Base-by-base conservation (phyloP, 805 yeast species). In the Candida dendrica region DNA sequence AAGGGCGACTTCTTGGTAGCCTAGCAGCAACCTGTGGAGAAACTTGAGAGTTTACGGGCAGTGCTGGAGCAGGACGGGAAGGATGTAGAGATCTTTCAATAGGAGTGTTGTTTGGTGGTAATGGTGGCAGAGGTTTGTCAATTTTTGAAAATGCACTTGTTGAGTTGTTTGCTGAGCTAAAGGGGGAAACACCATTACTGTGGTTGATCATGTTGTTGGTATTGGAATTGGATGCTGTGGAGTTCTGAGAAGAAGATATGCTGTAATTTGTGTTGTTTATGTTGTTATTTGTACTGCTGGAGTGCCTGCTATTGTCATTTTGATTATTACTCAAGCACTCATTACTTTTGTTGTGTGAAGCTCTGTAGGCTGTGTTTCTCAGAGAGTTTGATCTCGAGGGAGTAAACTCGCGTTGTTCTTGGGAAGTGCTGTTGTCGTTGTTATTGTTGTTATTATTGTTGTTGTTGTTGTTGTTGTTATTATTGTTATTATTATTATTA, bases 1-100 rank as follows among this genome's bases (percentile, higher is more conserved):
- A 91, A 78, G 68, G 96, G 80, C 47, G 77, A 77, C 56, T 72
- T 73, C 70, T 81, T 79, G 93, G 84, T 86, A 75, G 46, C 34
- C 61, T 51, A 77, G 85, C 76, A 75, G 95, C 74, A 77, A 87
- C 63, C 80, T 85, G 84, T 71, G 85, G 67, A 77, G 90, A 59
- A 75, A 84, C 59, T 81, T 88, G 74, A 76, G 60, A 45, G 36
- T 58, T 53, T 4, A 53, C 44, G 18, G 62, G 59, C n/a, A 58
- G 46, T 3, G 60, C 41, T 15, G 60, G 56, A 7, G 63, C 58
- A 9, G 61, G 58, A 46, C 61, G 50, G 19, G 48, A 50, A 24
- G 61, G 59, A 37, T 52, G 50, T 13, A 54, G 34, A 32, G 17
- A 40, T 39, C 44, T 43, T 10, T 42, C 36, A 13, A n/a, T n/a